phyloP scores from a whole-genome alignment of 768 basidiomycete species.

The Collybia sp. region DNA sequence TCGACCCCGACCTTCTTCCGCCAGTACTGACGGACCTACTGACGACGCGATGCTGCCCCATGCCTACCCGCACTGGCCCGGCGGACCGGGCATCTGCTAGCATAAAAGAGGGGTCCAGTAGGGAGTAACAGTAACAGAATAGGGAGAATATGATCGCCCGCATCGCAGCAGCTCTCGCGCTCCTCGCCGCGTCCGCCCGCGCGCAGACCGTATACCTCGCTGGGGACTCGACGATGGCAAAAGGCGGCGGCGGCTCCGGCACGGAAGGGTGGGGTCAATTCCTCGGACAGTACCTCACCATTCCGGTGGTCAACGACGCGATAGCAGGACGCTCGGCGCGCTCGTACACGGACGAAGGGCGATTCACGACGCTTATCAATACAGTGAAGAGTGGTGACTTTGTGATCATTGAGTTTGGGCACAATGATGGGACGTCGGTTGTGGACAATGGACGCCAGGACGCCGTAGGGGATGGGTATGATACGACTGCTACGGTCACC shows the following conservation, averaged over 20 bases:
- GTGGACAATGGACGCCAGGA: constrained; percentile 19
- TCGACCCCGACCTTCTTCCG: too few species aligned
- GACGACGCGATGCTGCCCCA: too few species aligned
- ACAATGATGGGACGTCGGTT: constrained; percentile 21
- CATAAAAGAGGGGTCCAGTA: too few species aligned
- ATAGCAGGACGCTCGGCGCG: constrained; percentile 26
- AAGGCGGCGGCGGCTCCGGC: constrained; percentile 30
- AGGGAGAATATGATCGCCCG: constrained; percentile 8
- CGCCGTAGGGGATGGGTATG: constrained; percentile 15
- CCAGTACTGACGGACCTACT: too few species aligned
- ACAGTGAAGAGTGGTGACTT: constrained; percentile 14
- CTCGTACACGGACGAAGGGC: constrained; percentile 25
- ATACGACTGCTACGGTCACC: constrained; percentile 12
- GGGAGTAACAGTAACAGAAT: too few species aligned
- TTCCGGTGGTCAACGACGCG: constrained; percentile 26
- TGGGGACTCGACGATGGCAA: constrained; percentile 42
- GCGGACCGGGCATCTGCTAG: too few species aligned
- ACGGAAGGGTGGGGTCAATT: constrained; percentile 29
- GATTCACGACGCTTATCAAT: constrained; percentile 20
- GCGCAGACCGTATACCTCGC: constrained; percentile 37
- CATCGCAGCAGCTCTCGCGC: constrained; percentile 4
- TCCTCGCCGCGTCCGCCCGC: constrained; percentile 9
- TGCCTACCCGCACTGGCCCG: too few species aligned
- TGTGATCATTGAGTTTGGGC: constrained; percentile 27
- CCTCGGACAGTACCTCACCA: constrained; percentile 16